Evolutionary conservation across 192 early-diverging fungal genomes (phyloP).

Genomic region (Rhizophagus sp.): DNA sequence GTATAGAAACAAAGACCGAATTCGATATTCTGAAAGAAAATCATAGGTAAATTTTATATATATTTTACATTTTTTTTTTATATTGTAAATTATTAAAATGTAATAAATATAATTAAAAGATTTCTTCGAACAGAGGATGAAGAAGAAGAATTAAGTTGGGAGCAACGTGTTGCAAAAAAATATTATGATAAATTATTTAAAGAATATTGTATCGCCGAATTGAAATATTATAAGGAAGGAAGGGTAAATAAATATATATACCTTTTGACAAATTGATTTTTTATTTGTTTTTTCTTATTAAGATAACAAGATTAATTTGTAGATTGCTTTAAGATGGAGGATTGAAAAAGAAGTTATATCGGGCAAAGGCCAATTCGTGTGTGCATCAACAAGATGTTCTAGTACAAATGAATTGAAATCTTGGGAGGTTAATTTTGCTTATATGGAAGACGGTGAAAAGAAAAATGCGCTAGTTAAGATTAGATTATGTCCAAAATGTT

Average conservation of each 20-base stretch:
- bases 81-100: no score
- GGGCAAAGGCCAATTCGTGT: constrained; percentile 77
- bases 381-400: constrained; percentile 62
- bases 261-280: not conserved
- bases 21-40: constrained; percentile 69
- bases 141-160: constrained; percentile 58
- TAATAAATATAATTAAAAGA: constrained; percentile 32
- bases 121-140: constrained; percentile 57
- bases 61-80: not conserved
- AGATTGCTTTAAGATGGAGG: constrained; percentile 73
- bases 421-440: constrained; percentile 89
- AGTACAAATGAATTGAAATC: constrained; percentile 52
- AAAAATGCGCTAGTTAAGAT: constrained; percentile 86
- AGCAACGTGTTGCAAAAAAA: constrained; percentile 75
- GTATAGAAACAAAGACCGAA: constrained; percentile 51
- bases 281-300: constrained; percentile 52
- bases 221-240: constrained; percentile 71
- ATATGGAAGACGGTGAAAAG: constrained; percentile 67
- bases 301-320: constrained; percentile 50
- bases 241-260: constrained; percentile 34
- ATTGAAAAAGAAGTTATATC: constrained; percentile 64
- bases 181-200: constrained; percentile 88
- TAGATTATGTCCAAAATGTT: constrained; percentile 69
- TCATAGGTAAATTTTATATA: constrained; percentile 55
- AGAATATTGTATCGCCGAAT: constrained; percentile 76